Evolutionary conservation across 495 filamentous ascomycete genomes (phyloP).

Genomic region (Podospora fimiseda): DNA sequence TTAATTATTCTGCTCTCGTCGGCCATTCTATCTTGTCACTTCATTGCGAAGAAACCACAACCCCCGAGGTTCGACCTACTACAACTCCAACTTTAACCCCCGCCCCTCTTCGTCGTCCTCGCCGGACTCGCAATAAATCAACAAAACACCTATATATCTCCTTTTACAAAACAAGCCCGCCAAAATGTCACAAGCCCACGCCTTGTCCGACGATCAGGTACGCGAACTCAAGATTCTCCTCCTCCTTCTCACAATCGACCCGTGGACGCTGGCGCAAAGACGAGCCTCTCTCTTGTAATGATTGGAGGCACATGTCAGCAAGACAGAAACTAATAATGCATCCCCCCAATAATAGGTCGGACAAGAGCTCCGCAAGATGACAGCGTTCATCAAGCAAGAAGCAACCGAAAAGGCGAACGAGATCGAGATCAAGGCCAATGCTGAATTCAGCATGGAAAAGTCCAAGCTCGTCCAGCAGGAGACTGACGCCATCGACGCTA

Average conservation of each 20-base stretch:
- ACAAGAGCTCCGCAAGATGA: slow-evolving; percentile 98
- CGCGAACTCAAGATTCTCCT: slow-evolving; percentile 1
- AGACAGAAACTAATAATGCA: slow-evolving; percentile 11
- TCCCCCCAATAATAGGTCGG: slow-evolving; percentile 56
- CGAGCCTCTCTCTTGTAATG: no score
- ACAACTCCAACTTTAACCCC: background rate
- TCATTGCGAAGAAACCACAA: background rate
- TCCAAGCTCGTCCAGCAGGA: slow-evolving; percentile 95
- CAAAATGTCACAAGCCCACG: slow-evolving; percentile 87
- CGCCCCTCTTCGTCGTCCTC: background rate
- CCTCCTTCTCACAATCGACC: background rate
- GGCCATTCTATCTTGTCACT: background rate
- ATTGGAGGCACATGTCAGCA: slow-evolving; percentile 1
- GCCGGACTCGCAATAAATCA: background rate
- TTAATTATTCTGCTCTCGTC: background rate
- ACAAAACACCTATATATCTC: background rate
- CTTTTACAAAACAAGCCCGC: slow-evolving; percentile 17
- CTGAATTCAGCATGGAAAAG: slow-evolving; percentile 97
- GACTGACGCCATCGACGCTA: slow-evolving; percentile 80
- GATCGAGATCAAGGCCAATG: slow-evolving; percentile 94
- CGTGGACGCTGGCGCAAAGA: no score
- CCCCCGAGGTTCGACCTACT: background rate
- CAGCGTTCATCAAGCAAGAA: slow-evolving; percentile 99
- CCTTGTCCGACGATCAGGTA: slow-evolving; percentile 97
- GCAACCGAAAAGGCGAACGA: slow-evolving; percentile 93